Base-by-base conservation (phyloP, 108 stramenopile species). In the Pelagomonas calceolata region DNA sequence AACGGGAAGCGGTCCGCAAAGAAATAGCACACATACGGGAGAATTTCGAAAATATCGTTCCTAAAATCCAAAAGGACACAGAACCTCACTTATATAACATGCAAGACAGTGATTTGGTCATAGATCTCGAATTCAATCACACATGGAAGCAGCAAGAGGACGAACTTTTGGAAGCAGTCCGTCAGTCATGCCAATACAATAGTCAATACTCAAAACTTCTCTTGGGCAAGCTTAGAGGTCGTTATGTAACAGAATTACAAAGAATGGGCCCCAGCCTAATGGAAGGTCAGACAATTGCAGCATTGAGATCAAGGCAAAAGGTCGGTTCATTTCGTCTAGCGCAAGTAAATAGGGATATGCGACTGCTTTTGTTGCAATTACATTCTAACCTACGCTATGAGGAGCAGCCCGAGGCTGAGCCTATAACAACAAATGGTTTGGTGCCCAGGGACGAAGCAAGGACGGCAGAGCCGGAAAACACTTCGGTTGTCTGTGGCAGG, bases 81-180 rank as follows among this genome's bases (percentile, higher is more conserved):
- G 17, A 32, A 75, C 32, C 65, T 65, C n/a, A 63, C 69, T 29
- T 79, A 82, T 29, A 82, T 68, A 73, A 77, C 21, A 64, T 78
- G 43, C 67, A 80, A 34, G 72, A 82, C 66, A 43, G 39, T 43
- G 39, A 43, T 43, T 43, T 87, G 31, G 34, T 68, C 15, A 67
- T 87, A 32, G 86, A 87, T 67, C 65, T 68, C 12, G 86, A 79
- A 60, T 79, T 79, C 67, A 68, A 51, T 18, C 66, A 76, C 7
- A 68, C 65, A 26, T 65, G 84, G 17, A 35, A 75, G 31, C 66
- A 73, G 18, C 66, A 73, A 29, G 81, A 83, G 31, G 66, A 82
- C 68, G 76, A 73, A n/a, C 72, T 78, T 33, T 65, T 82, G 39
- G 76, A 84, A 68, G 81, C 84, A 79, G 86, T 82, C 39, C 60